These are phyloP conservation scores for Neodidymelliopsis sp. DNA, from an alignment of 2,329 filamentous ascomycete species.

Conservation along the genomic window DNA sequence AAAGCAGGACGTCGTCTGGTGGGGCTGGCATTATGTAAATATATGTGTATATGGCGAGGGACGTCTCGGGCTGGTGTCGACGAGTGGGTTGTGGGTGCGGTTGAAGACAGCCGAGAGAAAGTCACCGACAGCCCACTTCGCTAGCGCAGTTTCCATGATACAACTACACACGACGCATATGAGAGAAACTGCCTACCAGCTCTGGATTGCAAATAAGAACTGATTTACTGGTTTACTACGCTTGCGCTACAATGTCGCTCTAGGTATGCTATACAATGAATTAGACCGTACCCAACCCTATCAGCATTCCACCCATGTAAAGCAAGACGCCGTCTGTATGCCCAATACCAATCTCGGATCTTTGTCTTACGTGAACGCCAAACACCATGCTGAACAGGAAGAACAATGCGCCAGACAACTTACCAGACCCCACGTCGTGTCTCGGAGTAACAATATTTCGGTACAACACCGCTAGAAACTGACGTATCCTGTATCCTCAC, in stretches of 20 bases:
- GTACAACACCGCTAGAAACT: slow-evolving; percentile 38
- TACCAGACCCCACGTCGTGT: slow-evolving; percentile 8
- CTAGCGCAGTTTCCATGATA: slow-evolving; percentile 4
- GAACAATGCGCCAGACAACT: slow-evolving; percentile 7
- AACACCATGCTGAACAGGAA: slow-evolving; percentile 16
- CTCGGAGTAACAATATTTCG: background rate
- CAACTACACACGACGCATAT: background rate
- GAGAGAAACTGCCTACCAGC: background rate
- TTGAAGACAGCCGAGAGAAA: background rate
- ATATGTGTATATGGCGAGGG: background rate
- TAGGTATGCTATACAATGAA: slow-evolving; percentile 12
- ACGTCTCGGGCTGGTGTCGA: background rate
- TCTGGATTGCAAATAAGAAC: background rate
- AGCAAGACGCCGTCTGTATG: slow-evolving; percentile 15
- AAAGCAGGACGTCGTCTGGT: slow-evolving; percentile 38
- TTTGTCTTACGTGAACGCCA: slow-evolving; percentile 20
- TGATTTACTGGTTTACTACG: background rate
- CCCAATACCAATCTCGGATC: slow-evolving; percentile 15
- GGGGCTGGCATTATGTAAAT: slow-evolving; percentile 27
- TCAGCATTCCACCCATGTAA: slow-evolving; percentile 5
- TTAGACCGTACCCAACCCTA: background rate
- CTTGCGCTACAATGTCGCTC: slow-evolving; percentile 8
- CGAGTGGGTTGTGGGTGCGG: background rate
- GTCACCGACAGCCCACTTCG: background rate
- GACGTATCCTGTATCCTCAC: slow-evolving; percentile 48